phyloP scores from a whole-genome alignment of 805 yeast genomes.

The Clavispora fructus region DNA sequence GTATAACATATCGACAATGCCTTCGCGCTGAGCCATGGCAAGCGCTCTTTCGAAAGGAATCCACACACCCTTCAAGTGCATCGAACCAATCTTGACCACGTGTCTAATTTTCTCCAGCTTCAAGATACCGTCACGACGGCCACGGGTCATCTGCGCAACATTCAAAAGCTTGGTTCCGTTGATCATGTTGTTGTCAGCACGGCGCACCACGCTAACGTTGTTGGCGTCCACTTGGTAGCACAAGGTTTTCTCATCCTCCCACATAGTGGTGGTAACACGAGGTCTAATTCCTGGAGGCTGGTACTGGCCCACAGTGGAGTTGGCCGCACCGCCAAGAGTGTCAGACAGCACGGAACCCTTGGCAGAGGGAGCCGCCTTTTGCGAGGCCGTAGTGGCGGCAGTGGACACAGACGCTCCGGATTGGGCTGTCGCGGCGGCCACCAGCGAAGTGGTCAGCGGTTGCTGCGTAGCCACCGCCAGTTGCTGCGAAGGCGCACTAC shows the following conservation, averaged over 20 bases:
- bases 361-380: conserved; percentile 7
- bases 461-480: conserved; percentile 6
- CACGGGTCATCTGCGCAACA: conserved; percentile 84
- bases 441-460: conserved; percentile 7
- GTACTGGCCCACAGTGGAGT: conserved; percentile 37
- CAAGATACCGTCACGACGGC: conserved; percentile 78
- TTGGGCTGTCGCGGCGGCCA: conserved; percentile 22
- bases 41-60: conserved; percentile 80
- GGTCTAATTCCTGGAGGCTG: conserved; percentile 50
- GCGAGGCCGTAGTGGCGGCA: conserved; percentile 13
- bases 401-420: conserved; percentile 11
- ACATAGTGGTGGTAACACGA: conserved; percentile 76
- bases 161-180: conserved; percentile 80
- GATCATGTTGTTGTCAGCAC: conserved; percentile 82
- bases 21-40: conserved; percentile 76
- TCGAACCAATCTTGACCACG: conserved; percentile 80
- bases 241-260: conserved; percentile 84
- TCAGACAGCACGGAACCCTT: conserved; percentile 12
- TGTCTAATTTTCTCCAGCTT: conserved; percentile 73
- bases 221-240: conserved; percentile 84
- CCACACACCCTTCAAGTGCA: conserved; percentile 90
- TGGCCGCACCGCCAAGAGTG: conserved; percentile 11
- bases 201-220: conserved; percentile 72
- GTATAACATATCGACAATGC: conserved; percentile 37
- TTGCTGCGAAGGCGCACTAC: conserved; percentile 6